These are phyloP conservation scores for Przewalskia tangutica DNA, from an alignment of 257 asterid genomes.

Conservation along the genomic window DNA sequence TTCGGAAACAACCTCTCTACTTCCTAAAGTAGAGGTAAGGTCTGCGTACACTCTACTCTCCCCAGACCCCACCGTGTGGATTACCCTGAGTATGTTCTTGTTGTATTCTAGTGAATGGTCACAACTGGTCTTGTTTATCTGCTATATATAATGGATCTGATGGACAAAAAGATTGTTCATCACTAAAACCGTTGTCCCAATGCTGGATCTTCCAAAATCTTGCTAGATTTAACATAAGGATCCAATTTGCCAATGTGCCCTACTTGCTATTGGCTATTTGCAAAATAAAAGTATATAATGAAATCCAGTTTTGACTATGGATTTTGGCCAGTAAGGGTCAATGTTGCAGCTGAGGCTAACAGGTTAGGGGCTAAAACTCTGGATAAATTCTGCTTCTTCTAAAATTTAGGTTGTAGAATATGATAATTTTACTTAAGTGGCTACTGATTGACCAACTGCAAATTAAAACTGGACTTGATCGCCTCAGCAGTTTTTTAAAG, in stretches of 20 bases:
- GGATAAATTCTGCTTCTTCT: not conserved
- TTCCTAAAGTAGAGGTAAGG: too few species aligned
- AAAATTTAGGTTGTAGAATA: not conserved
- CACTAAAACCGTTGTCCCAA: not conserved
- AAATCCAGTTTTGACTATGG: not conserved
- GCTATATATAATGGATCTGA: not conserved
- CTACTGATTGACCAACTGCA: not conserved
- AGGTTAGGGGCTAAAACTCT: not conserved
- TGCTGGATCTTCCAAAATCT: not conserved
- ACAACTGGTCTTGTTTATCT: not conserved
- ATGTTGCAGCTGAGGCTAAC: not conserved
- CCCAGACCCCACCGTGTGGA: too few species aligned
- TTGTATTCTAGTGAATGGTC: not conserved
- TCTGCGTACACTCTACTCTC: too few species aligned
- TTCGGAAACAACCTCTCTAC: too few species aligned
- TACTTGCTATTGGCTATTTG: not conserved
- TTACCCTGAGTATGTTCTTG: too few species aligned
- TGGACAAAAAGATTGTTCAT: not conserved
- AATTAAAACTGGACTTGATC: not conserved
- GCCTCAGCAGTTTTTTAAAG: not conserved
- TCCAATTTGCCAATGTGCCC: not conserved
- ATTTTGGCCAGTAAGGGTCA: not conserved
- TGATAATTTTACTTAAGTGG: not conserved
- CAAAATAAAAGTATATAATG: not conserved
- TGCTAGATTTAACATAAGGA: not conserved